Conservation (phyloP, 495 filamentous ascomycete genomes). For the Daldinia childiae region DNA sequence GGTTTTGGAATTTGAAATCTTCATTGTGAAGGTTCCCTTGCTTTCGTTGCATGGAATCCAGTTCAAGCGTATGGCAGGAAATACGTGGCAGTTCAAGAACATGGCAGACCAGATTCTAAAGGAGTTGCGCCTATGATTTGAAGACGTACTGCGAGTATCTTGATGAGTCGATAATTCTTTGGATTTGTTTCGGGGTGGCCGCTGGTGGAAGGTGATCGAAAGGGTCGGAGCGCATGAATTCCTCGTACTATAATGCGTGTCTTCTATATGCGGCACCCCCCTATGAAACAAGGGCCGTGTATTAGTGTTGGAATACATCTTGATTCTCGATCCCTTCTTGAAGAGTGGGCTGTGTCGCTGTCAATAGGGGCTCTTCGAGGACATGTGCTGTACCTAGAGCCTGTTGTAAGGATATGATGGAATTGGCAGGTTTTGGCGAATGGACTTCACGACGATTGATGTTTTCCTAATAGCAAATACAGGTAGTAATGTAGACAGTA, state of each 20-base stretch:
- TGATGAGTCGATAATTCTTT: neutral
- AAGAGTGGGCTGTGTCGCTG: slow-evolving; percentile 10
- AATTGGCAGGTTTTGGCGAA: slow-evolving; percentile 37
- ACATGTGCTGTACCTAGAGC: slow-evolving; percentile 17
- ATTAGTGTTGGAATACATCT: slow-evolving; percentile 29
- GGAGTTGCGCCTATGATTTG: slow-evolving; percentile 77
- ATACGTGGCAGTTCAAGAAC: slow-evolving; percentile 98
- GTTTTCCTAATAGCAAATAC: slow-evolving; percentile 40
- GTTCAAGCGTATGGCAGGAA: slow-evolving; percentile 95
- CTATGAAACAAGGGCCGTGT: neutral
- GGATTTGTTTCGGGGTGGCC: neutral
- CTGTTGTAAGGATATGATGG: slow-evolving; percentile 36
- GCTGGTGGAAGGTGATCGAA: neutral
- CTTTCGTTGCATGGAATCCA: slow-evolving; percentile 95
- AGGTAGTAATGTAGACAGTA: slow-evolving; percentile 46
- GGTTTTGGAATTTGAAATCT: slow-evolving; percentile 90
- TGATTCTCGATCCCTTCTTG: slow-evolving; percentile 10
- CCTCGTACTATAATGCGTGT: neutral
- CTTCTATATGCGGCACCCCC: slow-evolving; percentile 1
- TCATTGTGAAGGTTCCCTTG: slow-evolving; percentile 97
- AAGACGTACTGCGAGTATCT: neutral
- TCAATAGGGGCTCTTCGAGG: slow-evolving; percentile 15
- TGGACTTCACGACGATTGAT: slow-evolving; percentile 33
- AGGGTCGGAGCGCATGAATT: neutral
- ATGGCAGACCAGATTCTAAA: slow-evolving; percentile 95